A percentile compares a stretch with the other conserved stretches of the same genome.
phyloP scores from a whole-genome alignment of 129 eudicot species.

The Chrysanthemum seticuspe region DNA sequence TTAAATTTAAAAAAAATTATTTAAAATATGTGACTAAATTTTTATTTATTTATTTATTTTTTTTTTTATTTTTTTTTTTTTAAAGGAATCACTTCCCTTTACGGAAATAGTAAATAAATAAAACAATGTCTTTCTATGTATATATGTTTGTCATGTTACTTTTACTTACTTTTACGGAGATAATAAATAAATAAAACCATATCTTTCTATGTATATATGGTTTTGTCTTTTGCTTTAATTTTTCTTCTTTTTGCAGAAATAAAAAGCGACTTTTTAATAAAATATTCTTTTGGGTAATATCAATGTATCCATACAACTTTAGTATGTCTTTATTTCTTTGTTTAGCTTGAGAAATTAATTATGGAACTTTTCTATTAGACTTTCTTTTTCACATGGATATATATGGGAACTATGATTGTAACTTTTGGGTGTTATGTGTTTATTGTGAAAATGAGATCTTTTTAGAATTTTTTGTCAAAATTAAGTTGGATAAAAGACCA shows the following conservation, averaged over 20 bases:
- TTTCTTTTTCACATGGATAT: slow-evolving; percentile 18
- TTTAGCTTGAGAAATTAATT: slow-evolving; percentile 29
- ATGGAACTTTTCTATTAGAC: slow-evolving; percentile 31
- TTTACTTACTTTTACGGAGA: no score
- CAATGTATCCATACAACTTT: slow-evolving; percentile 25
- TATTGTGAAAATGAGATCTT: slow-evolving; percentile 18
- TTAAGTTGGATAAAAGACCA: slow-evolving; percentile 5
- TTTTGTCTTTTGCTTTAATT: slow-evolving; percentile 38
- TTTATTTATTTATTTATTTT: no score
- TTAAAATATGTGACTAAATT: no score
- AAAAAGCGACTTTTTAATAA: slow-evolving; percentile 45
- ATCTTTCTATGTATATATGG: slow-evolving; percentile 24
- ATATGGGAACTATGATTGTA: slow-evolving; percentile 43
- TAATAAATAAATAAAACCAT: not conserved
- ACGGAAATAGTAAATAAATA: no score
- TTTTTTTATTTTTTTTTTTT: no score
- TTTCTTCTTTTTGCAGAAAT: slow-evolving; percentile 31
- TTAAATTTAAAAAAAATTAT: no score
- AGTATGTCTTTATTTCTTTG: slow-evolving; percentile 23
- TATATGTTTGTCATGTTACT: no score
- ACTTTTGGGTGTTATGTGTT: slow-evolving; percentile 26
- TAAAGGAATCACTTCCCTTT: no score
- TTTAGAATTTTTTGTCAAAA: not conserved
- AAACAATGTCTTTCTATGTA: no score
- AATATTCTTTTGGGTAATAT: slow-evolving; percentile 38